These are phyloP conservation scores for Paraurostyla sp. DNA, from an alignment of 73 alveolate species.

Conservation along the genomic window DNA sequence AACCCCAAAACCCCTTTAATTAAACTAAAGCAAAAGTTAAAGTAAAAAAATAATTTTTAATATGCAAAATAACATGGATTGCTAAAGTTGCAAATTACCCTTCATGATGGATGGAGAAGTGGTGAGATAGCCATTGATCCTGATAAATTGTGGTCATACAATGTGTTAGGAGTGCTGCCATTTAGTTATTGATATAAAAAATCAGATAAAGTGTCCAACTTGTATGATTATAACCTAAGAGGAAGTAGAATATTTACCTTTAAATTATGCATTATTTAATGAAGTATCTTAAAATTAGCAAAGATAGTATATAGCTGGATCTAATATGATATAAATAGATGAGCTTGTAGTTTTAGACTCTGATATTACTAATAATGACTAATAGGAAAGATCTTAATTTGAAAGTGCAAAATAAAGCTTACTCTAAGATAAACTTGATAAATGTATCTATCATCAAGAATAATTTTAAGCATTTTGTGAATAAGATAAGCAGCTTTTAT, in stretches of 20 bases:
- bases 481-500: not conserved
- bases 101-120: not conserved
- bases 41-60: not conserved
- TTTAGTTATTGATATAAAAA: not conserved
- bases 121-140: not conserved
- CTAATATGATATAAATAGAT: no score
- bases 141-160: slow-evolving; percentile 18
- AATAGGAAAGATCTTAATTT: no score
- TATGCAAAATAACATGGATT: not conserved
- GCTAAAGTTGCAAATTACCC: slow-evolving; percentile 36
- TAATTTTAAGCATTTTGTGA: slow-evolving; percentile 31
- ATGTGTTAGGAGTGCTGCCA: slow-evolving; percentile 43
- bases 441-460: not conserved
- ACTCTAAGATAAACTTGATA: not conserved
- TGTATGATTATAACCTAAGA: not conserved
- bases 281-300: not conserved
- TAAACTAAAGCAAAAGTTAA: not conserved
- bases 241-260: not conserved
- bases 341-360: no score
- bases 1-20: slow-evolving; percentile 13
- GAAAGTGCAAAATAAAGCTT: no score
- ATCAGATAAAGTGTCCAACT: not conserved
- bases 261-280: not conserved
- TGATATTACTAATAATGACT: no score
- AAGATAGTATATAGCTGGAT: no score